Evolutionary conservation across 306 rosid species (phyloP).

Genomic region (Lathyrus oleraceus): DNA sequence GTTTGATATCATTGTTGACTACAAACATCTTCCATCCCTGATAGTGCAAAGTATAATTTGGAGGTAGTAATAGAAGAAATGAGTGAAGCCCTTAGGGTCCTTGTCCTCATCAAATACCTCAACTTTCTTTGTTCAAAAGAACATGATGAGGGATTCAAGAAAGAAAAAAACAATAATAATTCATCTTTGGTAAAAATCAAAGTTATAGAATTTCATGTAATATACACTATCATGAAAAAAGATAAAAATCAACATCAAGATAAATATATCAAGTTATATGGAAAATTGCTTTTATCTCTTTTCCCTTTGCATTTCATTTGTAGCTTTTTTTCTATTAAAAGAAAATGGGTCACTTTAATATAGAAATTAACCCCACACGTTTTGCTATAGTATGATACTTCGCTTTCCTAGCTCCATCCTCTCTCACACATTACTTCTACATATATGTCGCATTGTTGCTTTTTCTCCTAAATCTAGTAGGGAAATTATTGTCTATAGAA

Average conservation of each 20-base stretch:
- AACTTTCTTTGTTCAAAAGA: constrained; percentile 46
- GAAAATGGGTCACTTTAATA: constrained; percentile 32
- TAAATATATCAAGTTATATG: constrained; percentile 13
- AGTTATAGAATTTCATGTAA: not conserved
- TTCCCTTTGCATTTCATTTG: constrained; percentile 33
- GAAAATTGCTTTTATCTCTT: constrained; percentile 20
- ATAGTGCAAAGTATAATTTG: constrained; percentile 49
- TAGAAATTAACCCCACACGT: constrained; percentile 41
- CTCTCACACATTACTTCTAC: constrained; percentile 20
- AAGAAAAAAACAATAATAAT: constrained; percentile 12
- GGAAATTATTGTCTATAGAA: constrained; percentile 23
- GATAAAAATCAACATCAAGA: constrained; percentile 30
- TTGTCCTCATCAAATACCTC: constrained; percentile 54
- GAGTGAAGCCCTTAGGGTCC: constrained; percentile 65
- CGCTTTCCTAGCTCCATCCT: constrained; percentile 40
- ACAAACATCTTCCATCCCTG: constrained; percentile 37
- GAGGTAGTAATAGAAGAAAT: constrained; percentile 62
- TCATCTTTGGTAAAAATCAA: constrained; percentile 35
- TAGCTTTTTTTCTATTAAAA: constrained; percentile 25
- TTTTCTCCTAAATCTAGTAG: constrained; percentile 33
- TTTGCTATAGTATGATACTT: constrained; percentile 41
- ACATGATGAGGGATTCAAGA: constrained; percentile 48
- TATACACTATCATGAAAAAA: constrained; percentile 27
- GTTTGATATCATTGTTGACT: constrained; percentile 73
- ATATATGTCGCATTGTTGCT: constrained; percentile 16